Evolutionary conservation across 2,329 filamentous ascomycete species (phyloP).

Genomic region (Diaporthe batatas): DNA sequence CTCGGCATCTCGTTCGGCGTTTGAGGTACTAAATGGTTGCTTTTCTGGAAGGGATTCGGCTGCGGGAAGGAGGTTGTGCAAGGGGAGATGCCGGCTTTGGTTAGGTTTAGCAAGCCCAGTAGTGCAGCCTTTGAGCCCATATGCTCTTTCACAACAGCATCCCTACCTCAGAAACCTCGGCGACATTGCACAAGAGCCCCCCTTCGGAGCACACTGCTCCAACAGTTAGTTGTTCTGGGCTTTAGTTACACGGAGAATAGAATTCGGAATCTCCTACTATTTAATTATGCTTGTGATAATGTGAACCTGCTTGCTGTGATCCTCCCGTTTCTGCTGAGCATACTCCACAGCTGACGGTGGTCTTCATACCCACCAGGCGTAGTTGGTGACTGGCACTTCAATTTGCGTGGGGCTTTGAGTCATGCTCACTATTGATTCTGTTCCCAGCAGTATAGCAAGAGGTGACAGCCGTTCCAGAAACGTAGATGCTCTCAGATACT

Average conservation of each 20-base stretch:
- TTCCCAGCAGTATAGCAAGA: too few species aligned
- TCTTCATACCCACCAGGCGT: not conserved
- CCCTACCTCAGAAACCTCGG: not conserved
- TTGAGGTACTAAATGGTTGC: constrained; percentile 35
- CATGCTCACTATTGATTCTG: too few species aligned
- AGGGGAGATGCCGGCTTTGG: not conserved
- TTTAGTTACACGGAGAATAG: constrained; percentile 13
- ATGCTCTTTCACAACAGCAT: not conserved
- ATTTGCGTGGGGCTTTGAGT: too few species aligned
- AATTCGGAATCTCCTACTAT: not conserved
- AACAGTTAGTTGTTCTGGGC: not conserved
- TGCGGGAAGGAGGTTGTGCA: not conserved
- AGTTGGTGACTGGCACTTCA: not conserved
- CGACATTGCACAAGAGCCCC: not conserved
- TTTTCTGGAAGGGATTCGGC: constrained; percentile 3
- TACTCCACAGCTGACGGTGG: too few species aligned
- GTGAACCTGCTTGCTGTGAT: not conserved
- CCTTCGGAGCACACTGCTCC: not conserved
- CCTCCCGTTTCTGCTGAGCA: too few species aligned
- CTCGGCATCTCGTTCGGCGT: constrained; percentile 41
- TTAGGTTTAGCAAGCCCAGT: not conserved
- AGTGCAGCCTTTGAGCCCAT: constrained; percentile 7
- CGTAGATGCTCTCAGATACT: too few species aligned
- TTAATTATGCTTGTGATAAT: not conserved
- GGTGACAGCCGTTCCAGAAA: not conserved